Evolutionary conservation across 345 rosid species (phyloP).

Genomic region (Eucalyptus cloeziana): DNA sequence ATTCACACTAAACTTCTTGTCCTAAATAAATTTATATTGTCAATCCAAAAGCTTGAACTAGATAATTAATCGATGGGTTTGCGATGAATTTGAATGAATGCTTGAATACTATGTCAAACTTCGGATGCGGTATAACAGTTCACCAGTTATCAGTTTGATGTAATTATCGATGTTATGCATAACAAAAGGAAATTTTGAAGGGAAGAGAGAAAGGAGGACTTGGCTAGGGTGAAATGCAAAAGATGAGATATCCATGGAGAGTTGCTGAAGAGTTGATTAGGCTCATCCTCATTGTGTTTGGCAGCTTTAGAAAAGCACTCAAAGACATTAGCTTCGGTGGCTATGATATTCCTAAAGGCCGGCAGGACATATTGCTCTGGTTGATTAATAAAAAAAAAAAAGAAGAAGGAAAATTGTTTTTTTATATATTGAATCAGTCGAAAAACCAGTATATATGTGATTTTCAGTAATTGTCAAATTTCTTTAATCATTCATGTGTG

Average conservation of each 20-base stretch:
- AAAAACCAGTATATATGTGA: neutral
- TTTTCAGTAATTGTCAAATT: neutral
- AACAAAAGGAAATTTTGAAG: constrained; percentile 1
- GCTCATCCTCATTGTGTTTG: constrained; percentile 1
- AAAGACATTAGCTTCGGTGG: constrained; percentile 1
- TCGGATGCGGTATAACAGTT: neutral
- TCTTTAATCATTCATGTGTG: neutral
- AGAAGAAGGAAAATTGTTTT: neutral
- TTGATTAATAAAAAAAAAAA: neutral
- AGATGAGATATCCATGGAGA: constrained; percentile 10
- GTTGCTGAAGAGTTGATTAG: constrained; percentile 14
- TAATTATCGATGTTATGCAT: neutral
- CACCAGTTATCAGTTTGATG: neutral
- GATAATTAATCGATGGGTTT: neutral
- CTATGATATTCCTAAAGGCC: neutral
- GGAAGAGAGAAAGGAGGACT: neutral
- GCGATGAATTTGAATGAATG: neutral
- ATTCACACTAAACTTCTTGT: neutral
- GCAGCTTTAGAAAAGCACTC: constrained; percentile 2
- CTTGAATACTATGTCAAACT: neutral
- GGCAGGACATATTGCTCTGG: neutral
- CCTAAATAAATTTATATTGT: neutral
- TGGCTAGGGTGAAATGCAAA: constrained; percentile 3
- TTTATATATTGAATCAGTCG: neutral
- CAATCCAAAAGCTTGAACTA: neutral